Percentiles rank a stretch among this genome's conserved stretches.
Evolutionary conservation across 2,329 filamentous ascomycete genomes (phyloP).

Genomic region (Aspergillus caelatus): DNA sequence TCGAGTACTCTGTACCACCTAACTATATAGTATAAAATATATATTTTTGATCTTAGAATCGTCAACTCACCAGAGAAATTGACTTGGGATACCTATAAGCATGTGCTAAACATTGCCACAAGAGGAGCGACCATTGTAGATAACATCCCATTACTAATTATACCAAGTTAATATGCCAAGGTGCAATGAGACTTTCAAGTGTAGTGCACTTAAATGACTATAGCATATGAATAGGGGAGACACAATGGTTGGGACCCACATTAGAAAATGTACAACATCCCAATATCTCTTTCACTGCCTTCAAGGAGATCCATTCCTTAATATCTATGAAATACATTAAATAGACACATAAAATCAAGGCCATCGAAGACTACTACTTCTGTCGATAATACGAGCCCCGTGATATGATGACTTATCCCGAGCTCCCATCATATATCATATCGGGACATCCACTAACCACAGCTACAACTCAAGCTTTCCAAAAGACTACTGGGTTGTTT

Average conservation of each 20-base stretch:
- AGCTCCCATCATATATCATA: background rate
- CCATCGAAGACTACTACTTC: background rate
- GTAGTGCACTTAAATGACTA: background rate
- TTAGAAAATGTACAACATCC: background rate
- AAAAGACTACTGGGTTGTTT: background rate
- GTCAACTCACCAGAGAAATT: background rate
- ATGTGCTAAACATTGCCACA: background rate
- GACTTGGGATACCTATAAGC: background rate
- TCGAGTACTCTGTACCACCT: background rate
- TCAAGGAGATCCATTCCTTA: background rate
- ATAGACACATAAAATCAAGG: background rate
- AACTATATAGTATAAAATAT: too few relatives aligned
- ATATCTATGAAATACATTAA: background rate
- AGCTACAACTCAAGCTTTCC: background rate
- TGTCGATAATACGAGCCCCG: background rate
- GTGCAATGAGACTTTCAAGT: background rate
- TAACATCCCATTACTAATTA: background rate
- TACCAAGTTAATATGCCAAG: background rate
- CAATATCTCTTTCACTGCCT: background rate
- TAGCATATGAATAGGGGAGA: background rate
- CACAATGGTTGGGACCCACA: background rate
- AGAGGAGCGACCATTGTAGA: background rate
- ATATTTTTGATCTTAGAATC: too few relatives aligned
- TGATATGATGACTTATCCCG: conserved; percentile 12
- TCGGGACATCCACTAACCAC: background rate